These are phyloP conservation scores for Choiromyces venosus DNA, from an alignment of 495 filamentous ascomycete species.

Conservation along the genomic window DNA sequence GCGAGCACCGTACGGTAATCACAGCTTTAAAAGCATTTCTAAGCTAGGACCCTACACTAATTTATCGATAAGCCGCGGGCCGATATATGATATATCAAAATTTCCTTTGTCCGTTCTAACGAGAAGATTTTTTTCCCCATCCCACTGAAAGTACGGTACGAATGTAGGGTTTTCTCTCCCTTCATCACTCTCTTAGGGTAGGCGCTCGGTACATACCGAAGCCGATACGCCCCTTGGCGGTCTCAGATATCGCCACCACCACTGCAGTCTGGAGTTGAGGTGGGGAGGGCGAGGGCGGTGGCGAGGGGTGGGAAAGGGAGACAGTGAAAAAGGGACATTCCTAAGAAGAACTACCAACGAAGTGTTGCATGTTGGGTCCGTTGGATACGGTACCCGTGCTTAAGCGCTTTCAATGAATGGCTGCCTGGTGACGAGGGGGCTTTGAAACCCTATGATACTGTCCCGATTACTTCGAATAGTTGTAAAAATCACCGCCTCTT, in stretches of 20 bases:
- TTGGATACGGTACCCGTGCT: neutral
- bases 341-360: neutral
- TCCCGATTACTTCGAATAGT: neutral
- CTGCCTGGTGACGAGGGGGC: neutral
- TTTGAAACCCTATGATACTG: slow-evolving; percentile 1
- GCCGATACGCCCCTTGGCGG: neutral
- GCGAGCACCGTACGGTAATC: too few species aligned
- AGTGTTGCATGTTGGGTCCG: neutral
- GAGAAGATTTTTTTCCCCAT: neutral
- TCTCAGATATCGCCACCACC: slow-evolving; percentile 1
- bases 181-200: neutral
- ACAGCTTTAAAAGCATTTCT: neutral
- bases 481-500: neutral
- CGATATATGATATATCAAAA: neutral
- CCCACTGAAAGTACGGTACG: neutral
- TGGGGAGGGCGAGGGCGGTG: neutral
- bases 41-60: neutral
- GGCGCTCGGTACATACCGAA: neutral
- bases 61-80: neutral
- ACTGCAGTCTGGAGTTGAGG: neutral
- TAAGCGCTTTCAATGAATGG: neutral
- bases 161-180: neutral
- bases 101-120: neutral
- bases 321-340: neutral
- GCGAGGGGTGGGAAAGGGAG: neutral